Evolutionary conservation across 345 rosid genomes (phyloP).

Genomic region (Eucalyptus polybractea): DNA sequence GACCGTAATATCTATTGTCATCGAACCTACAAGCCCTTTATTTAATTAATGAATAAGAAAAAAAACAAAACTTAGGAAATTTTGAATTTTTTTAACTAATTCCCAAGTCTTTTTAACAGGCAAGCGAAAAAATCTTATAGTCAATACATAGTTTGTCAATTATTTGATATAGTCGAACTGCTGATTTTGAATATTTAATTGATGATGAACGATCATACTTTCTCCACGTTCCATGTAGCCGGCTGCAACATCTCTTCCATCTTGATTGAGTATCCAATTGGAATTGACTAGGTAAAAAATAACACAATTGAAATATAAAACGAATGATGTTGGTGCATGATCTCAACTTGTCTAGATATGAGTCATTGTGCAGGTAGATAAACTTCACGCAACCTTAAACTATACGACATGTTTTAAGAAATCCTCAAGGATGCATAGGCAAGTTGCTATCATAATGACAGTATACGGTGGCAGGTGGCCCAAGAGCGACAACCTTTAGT

Average conservation of each 20-base stretch:
- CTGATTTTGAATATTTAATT: background rate
- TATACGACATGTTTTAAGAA: background rate
- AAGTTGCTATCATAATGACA: rapidly evolving
- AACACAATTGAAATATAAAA: background rate
- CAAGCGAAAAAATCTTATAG: background rate
- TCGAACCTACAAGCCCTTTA: background rate
- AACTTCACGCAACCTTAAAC: background rate
- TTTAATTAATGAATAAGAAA: no score
- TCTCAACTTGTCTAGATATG: background rate
- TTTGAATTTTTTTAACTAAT: background rate
- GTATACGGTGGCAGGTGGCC: rapidly evolving
- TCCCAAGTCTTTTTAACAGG: no score
- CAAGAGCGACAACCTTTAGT: background rate
- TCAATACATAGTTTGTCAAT: no score
- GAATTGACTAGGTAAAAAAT: background rate
- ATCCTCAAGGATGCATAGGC: background rate
- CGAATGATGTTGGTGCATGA: background rate
- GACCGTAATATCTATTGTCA: background rate
- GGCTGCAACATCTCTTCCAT: background rate
- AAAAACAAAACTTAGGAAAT: no score
- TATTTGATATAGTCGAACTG: background rate
- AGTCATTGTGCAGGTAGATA: background rate
- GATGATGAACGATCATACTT: background rate
- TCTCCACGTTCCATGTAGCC: background rate
- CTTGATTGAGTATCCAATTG: background rate